Percentiles rank a stretch among this genome's conserved stretches.
These are phyloP conservation scores for Crucihimalaya himalaica DNA, from an alignment of 345 rosid genomes.

Conservation along the genomic window DNA sequence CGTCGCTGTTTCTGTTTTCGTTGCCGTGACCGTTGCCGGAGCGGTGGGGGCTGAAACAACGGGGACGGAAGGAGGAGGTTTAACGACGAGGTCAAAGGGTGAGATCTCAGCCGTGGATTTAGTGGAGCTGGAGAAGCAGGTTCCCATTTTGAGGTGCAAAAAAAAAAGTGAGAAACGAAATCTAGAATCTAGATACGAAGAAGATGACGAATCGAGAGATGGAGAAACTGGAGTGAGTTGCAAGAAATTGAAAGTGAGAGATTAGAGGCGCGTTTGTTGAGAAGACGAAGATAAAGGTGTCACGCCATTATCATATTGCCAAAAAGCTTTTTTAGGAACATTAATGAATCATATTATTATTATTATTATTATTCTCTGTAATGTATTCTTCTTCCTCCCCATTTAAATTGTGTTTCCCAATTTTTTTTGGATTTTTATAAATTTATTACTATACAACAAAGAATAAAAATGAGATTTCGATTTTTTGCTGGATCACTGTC, in stretches of 20 bases:
- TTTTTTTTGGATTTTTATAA: no score
- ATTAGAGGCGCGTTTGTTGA: constrained; percentile 25
- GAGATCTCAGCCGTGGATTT: constrained; percentile 55
- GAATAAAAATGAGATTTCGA: no score
- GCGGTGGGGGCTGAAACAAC: background rate
- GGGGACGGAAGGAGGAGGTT: constrained; percentile 28
- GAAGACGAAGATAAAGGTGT: constrained; percentile 15
- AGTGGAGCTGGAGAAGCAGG: constrained; percentile 40
- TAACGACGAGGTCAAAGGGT: constrained; percentile 45
- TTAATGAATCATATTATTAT: no score
- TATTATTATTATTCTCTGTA: no score
- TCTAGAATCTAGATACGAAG: constrained; percentile 14
- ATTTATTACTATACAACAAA: no score
- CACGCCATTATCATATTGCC: constrained; percentile 34
- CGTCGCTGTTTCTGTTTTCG: constrained; percentile 3
- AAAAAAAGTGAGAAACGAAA: constrained; percentile 21
- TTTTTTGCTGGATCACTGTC: no score
- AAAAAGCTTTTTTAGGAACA: background rate
- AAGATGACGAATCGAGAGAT: background rate
- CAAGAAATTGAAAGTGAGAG: constrained; percentile 30
- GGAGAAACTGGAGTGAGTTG: constrained; percentile 21
- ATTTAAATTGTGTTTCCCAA: no score
- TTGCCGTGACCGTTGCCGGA: background rate
- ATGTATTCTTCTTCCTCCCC: no score
- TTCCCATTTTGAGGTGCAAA: constrained; percentile 52